phyloP scores from a whole-genome alignment of 331 rosid genomes.

The Quercus tomentella region DNA sequence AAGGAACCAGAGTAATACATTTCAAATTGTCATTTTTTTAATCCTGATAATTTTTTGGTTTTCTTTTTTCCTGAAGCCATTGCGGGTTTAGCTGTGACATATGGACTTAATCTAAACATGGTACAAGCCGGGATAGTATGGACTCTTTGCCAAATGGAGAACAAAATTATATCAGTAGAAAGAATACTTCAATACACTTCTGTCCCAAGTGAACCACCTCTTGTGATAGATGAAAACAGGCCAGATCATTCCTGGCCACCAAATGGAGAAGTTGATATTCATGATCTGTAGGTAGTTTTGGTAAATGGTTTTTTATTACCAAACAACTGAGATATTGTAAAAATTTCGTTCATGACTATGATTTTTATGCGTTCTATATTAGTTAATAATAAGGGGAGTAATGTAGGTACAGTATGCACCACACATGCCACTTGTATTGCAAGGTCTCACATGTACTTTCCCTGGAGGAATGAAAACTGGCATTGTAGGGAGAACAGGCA shows the following conservation, averaged over 20 bases:
- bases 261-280: slow-evolving; percentile 37
- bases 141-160: slow-evolving; percentile 43
- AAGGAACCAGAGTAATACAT: not conserved
- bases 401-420: slow-evolving; percentile 37
- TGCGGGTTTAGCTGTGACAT: slow-evolving; percentile 61
- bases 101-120: slow-evolving; percentile 51
- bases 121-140: slow-evolving; percentile 32
- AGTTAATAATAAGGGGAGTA: not conserved
- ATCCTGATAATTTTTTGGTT: not conserved
- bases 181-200: slow-evolving; percentile 43
- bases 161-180: slow-evolving; percentile 53
- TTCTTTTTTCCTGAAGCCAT: slow-evolving; percentile 29
- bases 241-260: slow-evolving; percentile 39
- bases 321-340: not conserved
- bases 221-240: slow-evolving; percentile 29
- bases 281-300: slow-evolving; percentile 32
- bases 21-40: not conserved
- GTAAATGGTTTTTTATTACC: not conserved
- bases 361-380: not conserved
- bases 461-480: slow-evolving; percentile 73
- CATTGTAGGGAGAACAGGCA: slow-evolving; percentile 91
- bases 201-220: slow-evolving; percentile 45
- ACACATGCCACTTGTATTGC: slow-evolving; percentile 79
- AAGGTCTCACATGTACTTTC: slow-evolving; percentile 68
- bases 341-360: not conserved